Evolutionary conservation across 2,329 filamentous ascomycete species (phyloP).

Genomic region (Elsinoe perseae): DNA sequence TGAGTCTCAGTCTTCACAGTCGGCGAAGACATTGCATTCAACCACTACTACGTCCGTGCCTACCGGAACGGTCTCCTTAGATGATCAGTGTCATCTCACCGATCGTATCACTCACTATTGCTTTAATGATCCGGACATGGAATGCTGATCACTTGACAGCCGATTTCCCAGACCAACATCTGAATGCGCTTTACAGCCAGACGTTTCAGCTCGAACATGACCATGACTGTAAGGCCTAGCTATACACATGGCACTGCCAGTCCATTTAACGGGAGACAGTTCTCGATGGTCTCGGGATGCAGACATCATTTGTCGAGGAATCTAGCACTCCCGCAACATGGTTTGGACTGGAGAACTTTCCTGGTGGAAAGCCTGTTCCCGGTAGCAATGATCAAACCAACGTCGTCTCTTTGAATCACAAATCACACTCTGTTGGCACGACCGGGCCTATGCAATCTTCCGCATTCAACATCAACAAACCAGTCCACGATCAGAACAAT

Average conservation of each 20-base stretch:
- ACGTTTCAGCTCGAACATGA: neutral
- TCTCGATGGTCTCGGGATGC: neutral
- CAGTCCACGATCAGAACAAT: neutral
- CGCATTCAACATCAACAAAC: neutral
- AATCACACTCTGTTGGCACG: too few relatives aligned
- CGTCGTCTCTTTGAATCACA: too few relatives aligned
- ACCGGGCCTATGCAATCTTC: neutral
- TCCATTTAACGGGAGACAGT: neutral
- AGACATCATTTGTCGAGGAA: neutral
- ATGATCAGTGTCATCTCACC: too few relatives aligned
- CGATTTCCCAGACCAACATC: neutral
- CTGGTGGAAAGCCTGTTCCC: neutral
- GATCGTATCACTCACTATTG: too few relatives aligned
- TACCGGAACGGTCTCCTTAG: too few relatives aligned
- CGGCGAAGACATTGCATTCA: too few relatives aligned
- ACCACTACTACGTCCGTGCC: too few relatives aligned
- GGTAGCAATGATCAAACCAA: too few relatives aligned
- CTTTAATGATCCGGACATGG: neutral
- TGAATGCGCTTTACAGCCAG: neutral
- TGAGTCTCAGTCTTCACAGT: too few relatives aligned
- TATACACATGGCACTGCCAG: too few relatives aligned
- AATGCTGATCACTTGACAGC: neutral
- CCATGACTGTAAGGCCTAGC: neutral
- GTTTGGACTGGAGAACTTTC: neutral
- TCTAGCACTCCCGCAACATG: neutral